Evolutionary conservation across 129 eudicot species (phyloP), one percentile per base, ranked within the genome.

Genomic region (Flaveria linearis): DNA sequence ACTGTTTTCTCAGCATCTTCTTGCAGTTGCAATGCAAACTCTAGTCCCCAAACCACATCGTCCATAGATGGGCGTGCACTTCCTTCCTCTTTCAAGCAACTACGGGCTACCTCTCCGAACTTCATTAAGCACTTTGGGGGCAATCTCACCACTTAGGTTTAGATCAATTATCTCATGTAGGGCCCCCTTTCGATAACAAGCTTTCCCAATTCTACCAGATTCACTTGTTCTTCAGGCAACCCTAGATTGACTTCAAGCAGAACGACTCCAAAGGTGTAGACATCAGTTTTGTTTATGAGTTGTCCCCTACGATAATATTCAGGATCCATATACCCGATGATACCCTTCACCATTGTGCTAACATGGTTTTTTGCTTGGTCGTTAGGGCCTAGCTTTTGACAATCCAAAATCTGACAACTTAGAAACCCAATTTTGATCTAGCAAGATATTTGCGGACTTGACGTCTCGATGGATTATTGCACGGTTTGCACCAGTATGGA

Each of bases 261-360:
- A 22, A 86, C 90, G 39, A 86, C 87, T 4, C 90, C 87, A 70
- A 86, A 86, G 0, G 90, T 83, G 74, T 86, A 86, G 16, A 86
- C 90, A 22, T 86, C 87, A 9, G 89, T 76, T 10, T 83, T 73
- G 2, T 51, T 84, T 1, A 84, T 83, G 14, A 83, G 52, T 56
- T 61, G 78, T 69, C 74, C 73, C 20, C 49, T 42, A 36, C 46
- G 17, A 56, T 25, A 78, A 20, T 78, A 83, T 51, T 69, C 84
- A 0, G 87, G 87, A 64, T 83, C 87, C 16, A 83, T 36, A 41
- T 83, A 83, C 62, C 86, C 83, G 2, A 69, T 43, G 25, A 77
- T 83, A 45, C 86, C 86, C 66, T 83, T 83, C 28, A 84, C 87
- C 42, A 33, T 8, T 0, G 84, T 76, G 72, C 82, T 84, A 14